Evolutionary conservation across 2,329 filamentous ascomycete species (phyloP).

Genomic region (Ophiostoma perfectum): DNA sequence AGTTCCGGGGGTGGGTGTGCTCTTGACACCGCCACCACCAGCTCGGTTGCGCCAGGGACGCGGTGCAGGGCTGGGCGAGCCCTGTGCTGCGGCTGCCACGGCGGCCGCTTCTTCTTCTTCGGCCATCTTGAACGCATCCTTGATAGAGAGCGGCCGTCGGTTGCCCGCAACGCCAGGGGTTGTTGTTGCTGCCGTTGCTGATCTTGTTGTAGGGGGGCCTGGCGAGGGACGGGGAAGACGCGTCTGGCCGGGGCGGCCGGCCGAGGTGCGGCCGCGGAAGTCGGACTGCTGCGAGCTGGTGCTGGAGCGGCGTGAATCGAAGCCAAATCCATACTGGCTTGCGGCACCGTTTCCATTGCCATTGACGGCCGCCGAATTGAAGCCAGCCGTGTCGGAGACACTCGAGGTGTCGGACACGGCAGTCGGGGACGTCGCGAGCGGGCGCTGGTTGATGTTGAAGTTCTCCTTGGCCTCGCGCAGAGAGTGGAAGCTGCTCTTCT

Average conservation of each 20-base stretch:
- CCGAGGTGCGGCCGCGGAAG: constrained; percentile 17
- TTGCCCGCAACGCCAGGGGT: constrained; percentile 13
- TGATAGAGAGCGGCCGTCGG: constrained; percentile 37
- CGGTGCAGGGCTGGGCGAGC: constrained; percentile 49
- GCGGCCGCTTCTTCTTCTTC: constrained; percentile 33
- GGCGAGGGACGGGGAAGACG: constrained; percentile 33
- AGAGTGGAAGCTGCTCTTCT: constrained; percentile 24
- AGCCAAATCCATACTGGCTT: background rate
- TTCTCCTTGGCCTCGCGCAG: constrained; percentile 20
- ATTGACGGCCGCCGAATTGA: background rate
- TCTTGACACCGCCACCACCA: constrained; percentile 26
- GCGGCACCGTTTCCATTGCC: background rate
- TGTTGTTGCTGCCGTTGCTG: background rate
- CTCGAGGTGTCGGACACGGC: constrained; percentile 22
- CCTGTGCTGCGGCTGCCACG: constrained; percentile 28
- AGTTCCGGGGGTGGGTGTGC: constrained; percentile 24
- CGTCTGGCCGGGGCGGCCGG: constrained; percentile 24
- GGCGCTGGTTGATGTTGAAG: constrained; percentile 7
- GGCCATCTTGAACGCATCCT: constrained; percentile 40
- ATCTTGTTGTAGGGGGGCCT: constrained; percentile 11
- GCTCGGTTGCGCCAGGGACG: constrained; percentile 38
- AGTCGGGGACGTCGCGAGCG: constrained; percentile 16
- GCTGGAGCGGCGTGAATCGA: constrained; percentile 28
- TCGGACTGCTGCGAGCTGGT: constrained; percentile 28
- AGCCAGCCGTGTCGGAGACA: constrained; percentile 10